Base-by-base conservation (phyloP, 768 basidiomycete species). In the Termitomyces sp. region DNA sequence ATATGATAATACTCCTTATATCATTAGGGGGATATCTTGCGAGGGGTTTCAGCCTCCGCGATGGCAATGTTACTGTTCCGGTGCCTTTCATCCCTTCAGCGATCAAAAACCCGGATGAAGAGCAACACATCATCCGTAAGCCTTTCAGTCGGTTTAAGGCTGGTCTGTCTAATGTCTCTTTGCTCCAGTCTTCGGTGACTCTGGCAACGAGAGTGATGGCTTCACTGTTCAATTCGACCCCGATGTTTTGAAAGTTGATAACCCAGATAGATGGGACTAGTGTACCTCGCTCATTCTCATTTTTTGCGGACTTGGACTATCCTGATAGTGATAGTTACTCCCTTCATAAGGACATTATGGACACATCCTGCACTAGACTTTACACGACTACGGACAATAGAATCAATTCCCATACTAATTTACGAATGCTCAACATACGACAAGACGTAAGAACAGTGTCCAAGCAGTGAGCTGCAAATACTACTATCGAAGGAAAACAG, bases 101-200 rank as follows among this genome's bases (percentile, higher is more conserved):
- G 2, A 31, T 57, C n/a, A n/a, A 7, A 22, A 50, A 62, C 44
- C 36, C 55, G 3, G 37, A 56, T 5, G 30, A 39, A 20, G 60
- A 73, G 53, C 76, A 78, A 66, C 69, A 68, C 45, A 69, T 81
- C 58, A 77, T 77, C 54, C 67, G 80, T 82, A 61, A 73, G 80
- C 31, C 42, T 24, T 55, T 11, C 13, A 15, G 2, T 27, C 11
- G 8, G 27, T 39, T 12, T 9, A 27, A 5, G 6, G 15, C 3
- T 24, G 3, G 16, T 44, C 6, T 27, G 30, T 44, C 45, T 54
- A 46, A 58, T 34, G 27, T 55, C 13, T 50, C 53, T 46, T n/a
- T 33, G 46, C 5, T 11, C 6, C 48, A 81, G 81, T 81, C 52
- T 79, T 79, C 57, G 80, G 81, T 20, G 78, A 81, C 63, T 81